phyloP scores from a whole-genome alignment of 768 basidiomycete genomes.

The Mycena venus region DNA sequence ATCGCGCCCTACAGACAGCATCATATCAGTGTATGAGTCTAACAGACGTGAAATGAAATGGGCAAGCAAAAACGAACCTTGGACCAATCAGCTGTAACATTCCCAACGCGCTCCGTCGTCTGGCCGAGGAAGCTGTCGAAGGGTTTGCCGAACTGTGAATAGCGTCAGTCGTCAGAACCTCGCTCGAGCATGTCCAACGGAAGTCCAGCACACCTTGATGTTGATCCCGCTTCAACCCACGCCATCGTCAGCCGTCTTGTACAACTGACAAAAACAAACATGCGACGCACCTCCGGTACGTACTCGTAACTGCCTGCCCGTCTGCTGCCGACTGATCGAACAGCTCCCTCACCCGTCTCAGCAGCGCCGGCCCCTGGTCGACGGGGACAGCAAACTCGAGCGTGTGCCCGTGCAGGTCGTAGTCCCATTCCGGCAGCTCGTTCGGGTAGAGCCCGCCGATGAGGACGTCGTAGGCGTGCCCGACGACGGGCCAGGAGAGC shows the following conservation, averaged over 20 bases:
- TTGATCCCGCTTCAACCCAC: slow-evolving; percentile 46
- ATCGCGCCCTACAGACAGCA: slow-evolving; percentile 44
- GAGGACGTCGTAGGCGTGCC: slow-evolving; percentile 53
- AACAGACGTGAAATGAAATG: neutral
- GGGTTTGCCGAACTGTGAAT: slow-evolving; percentile 47
- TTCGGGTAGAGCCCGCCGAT: slow-evolving; percentile 52
- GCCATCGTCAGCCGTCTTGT: neutral
- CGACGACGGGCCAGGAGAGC: slow-evolving; percentile 50
- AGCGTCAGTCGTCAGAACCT: neutral
- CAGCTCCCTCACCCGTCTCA: slow-evolving; percentile 48
- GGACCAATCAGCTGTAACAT: slow-evolving; percentile 51
- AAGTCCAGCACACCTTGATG: slow-evolving; percentile 44
- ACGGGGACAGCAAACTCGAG: slow-evolving; percentile 52
- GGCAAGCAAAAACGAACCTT: slow-evolving; percentile 38
- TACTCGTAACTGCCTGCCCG: slow-evolving; percentile 51
- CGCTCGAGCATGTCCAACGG: neutral
- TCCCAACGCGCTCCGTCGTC: slow-evolving; percentile 47
- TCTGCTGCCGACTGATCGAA: slow-evolving; percentile 49
- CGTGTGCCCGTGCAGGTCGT: slow-evolving; percentile 49
- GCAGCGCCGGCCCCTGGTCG: slow-evolving; percentile 45
- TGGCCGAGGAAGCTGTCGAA: slow-evolving; percentile 54
- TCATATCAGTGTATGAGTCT: neutral
- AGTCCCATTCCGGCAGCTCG: slow-evolving; percentile 50
- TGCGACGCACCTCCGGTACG: slow-evolving; percentile 47
- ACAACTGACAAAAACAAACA: neutral